A percentile compares a stretch with the other conserved stretches of the same genome.
Conservation (phyloP, 352 stramenopile species). For the Phytophthora lateralis region DNA sequence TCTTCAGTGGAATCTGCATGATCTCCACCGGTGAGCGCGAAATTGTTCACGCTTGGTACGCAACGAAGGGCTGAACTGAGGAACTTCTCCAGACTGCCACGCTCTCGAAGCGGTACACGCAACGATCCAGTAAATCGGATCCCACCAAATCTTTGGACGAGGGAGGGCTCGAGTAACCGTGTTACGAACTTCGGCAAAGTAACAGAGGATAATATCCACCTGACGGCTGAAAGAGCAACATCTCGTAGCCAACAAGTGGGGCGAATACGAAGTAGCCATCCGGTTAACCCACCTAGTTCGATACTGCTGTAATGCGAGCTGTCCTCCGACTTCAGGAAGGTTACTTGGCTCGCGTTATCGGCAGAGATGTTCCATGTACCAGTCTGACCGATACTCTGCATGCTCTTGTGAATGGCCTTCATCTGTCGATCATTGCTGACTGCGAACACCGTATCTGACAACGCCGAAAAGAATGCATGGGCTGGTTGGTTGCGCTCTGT, state of each 20-base stretch:
- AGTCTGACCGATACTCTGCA: slow-evolving; percentile 3
- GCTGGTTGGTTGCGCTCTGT: slow-evolving; percentile 72
- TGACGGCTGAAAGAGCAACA: slow-evolving; percentile 7
- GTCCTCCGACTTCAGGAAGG: slow-evolving; percentile 36
- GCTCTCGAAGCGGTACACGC: slow-evolving; percentile 29
- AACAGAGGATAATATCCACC: slow-evolving; percentile 27
- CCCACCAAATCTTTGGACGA: slow-evolving; percentile 4
- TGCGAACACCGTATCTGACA: slow-evolving; percentile 31
- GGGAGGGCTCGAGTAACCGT: slow-evolving; percentile 2
- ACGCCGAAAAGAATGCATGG: slow-evolving; percentile 52
- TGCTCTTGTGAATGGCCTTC: neutral
- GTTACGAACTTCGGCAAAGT: slow-evolving; percentile 13
- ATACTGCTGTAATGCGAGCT: neutral
- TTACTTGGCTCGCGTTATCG: slow-evolving; percentile 31
- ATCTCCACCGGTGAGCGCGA: neutral
- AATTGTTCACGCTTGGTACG: slow-evolving; percentile 5
- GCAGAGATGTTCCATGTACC: slow-evolving; percentile 30
- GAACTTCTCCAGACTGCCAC: slow-evolving; percentile 39
- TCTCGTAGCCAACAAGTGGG: slow-evolving; percentile 13
- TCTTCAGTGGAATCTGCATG: slow-evolving; percentile 38
- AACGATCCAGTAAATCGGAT: slow-evolving; percentile 14
- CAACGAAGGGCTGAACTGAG: slow-evolving; percentile 24
- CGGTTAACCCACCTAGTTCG: neutral
- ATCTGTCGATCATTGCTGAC: neutral
- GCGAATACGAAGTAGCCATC: slow-evolving; percentile 6